phyloP scores from a whole-genome alignment of 495 filamentous ascomycete species.

The Neurospora pannonica region DNA sequence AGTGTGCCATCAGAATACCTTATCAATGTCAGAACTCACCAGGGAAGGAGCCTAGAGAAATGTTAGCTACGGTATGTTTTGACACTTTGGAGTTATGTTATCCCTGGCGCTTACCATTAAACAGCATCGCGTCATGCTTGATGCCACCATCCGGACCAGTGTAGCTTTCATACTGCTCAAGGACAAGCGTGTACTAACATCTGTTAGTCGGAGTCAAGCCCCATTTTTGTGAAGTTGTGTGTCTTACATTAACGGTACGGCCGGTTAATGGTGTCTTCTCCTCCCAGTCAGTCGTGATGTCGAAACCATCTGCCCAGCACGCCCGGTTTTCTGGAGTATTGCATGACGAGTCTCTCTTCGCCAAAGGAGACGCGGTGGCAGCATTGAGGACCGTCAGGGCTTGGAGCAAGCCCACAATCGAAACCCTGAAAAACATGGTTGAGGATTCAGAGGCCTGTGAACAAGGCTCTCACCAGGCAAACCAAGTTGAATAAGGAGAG shows the following conservation, averaged over 20 bases:
- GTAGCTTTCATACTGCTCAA: neutral
- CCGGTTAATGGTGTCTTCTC: neutral
- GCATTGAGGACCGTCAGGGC: neutral
- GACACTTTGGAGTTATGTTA: neutral
- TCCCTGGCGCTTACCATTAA: neutral
- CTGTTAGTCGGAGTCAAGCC: neutral
- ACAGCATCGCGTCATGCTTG: slow-evolving; percentile 2
- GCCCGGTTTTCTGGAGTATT: neutral
- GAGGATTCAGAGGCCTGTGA: neutral
- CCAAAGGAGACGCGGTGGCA: neutral
- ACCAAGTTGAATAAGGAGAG: neutral
- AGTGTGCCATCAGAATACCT: neutral
- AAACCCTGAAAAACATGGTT: neutral
- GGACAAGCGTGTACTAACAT: neutral
- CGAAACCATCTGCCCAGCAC: neutral
- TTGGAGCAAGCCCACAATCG: neutral
- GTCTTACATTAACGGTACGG: neutral
- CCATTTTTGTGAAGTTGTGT: neutral
- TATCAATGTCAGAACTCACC: neutral
- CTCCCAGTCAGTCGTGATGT: neutral
- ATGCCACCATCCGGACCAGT: neutral
- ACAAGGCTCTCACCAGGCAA: neutral
- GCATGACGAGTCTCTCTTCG: neutral
- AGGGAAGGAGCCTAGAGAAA: neutral
- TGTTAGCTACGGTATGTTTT: neutral